A percentile compares a stretch with the other conserved stretches of the same genome.
phyloP scores from a whole-genome alignment of 352 stramenopile genomes.

The Pelagophyceae sp. region DNA sequence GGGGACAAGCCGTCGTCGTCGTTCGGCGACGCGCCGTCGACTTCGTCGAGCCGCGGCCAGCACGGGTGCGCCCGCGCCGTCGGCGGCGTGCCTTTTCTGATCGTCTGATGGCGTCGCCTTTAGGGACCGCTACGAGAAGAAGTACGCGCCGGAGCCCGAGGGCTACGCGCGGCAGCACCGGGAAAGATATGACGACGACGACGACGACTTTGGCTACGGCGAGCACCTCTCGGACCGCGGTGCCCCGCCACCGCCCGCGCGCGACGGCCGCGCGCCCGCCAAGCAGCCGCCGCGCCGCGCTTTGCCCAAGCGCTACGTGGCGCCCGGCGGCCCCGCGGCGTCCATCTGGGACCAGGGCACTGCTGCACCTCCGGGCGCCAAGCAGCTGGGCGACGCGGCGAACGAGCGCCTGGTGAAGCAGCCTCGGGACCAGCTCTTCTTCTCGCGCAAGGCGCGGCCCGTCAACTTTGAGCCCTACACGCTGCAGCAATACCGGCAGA shows the following conservation, averaged over 20 bases:
- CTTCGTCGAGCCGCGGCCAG: not conserved
- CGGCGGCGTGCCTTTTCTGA: too few species aligned
- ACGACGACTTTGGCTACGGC: too few species aligned
- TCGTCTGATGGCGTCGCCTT: too few species aligned
- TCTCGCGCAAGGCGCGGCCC: conserved; percentile 56
- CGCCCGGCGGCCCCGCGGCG: not conserved
- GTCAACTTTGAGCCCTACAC: conserved; percentile 70
- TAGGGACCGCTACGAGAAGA: not conserved
- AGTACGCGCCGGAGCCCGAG: not conserved
- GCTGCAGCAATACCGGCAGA: conserved; percentile 69
- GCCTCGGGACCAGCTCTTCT: conserved; percentile 41
- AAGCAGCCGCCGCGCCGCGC: not conserved
- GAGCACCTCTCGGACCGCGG: not conserved
- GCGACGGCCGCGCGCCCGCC: too few species aligned
- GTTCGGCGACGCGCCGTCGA: not conserved
- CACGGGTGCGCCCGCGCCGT: too few species aligned
- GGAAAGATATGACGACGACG: not conserved
- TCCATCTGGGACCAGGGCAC: too few species aligned
- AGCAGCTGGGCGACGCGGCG: not conserved
- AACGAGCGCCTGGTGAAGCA: conserved; percentile 16
- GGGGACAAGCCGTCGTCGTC: not conserved
- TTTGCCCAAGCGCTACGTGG: not conserved
- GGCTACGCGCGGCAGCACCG: not conserved
- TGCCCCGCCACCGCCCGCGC: not conserved
- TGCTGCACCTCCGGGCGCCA: too few species aligned